These are phyloP conservation scores for Xylaria cubensis DNA, from an alignment of 495 filamentous ascomycete genomes.

Conservation along the genomic window DNA sequence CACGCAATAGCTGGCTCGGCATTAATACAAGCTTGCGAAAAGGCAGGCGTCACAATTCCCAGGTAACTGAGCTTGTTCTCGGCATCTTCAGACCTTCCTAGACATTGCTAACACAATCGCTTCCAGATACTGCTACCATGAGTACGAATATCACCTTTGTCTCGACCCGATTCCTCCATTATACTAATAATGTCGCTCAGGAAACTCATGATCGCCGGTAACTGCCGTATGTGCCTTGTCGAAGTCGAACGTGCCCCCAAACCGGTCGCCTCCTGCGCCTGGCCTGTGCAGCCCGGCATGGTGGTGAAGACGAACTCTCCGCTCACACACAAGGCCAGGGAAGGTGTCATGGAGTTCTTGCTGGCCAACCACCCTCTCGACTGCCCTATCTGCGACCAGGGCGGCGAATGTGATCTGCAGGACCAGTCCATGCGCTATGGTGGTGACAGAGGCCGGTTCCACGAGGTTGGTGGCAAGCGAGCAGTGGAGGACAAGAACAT, in stretches of 20 bases:
- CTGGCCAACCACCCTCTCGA: slow-evolving; percentile 97
- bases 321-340: slow-evolving; percentile 92
- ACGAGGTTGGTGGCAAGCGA: slow-evolving; percentile 92
- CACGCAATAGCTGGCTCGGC: slow-evolving; percentile 76
- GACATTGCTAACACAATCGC: slow-evolving; percentile 47
- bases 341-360: slow-evolving; percentile 98
- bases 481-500: slow-evolving; percentile 99
- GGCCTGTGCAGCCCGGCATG: slow-evolving; percentile 98
- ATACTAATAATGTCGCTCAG: slow-evolving; percentile 55
- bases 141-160: slow-evolving; percentile 59
- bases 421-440: slow-evolving; percentile 99
- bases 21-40: slow-evolving; percentile 98
- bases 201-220: slow-evolving; percentile 98
- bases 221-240: slow-evolving; percentile 99
- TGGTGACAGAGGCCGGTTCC: slow-evolving; percentile 93
- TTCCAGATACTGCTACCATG: slow-evolving; percentile 96
- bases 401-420: slow-evolving; percentile 97
- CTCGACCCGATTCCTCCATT: slow-evolving; percentile 32
- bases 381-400: slow-evolving; percentile 98
- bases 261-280: slow-evolving; percentile 96
- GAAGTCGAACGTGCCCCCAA: slow-evolving; percentile 96
- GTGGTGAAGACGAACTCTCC: slow-evolving; percentile 98
- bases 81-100: slow-evolving; percentile 24
- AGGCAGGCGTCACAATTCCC: slow-evolving; percentile 89
- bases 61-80: slow-evolving; percentile 57